These are phyloP conservation scores for Medicago lupulina DNA, from an alignment of 306 rosid species.

Conservation along the genomic window DNA sequence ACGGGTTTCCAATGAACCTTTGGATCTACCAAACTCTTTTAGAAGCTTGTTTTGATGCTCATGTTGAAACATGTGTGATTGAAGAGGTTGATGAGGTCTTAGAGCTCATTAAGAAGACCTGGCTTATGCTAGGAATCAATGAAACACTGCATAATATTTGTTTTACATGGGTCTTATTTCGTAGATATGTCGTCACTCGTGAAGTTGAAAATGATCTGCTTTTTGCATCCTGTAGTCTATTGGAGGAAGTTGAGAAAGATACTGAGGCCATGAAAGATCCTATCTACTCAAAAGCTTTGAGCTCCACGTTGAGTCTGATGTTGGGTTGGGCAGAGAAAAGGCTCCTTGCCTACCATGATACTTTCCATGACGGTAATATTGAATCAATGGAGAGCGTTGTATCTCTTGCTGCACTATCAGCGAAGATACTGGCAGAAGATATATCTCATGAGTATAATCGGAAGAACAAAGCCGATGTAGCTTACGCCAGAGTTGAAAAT, in stretches of 20 bases:
- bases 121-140: slow-evolving; percentile 83
- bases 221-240: slow-evolving; percentile 77
- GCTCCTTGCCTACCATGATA: slow-evolving; percentile 75
- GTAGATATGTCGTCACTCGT: slow-evolving; percentile 71
- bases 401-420: slow-evolving; percentile 73
- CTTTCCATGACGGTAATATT: slow-evolving; percentile 68
- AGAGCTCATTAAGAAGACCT: slow-evolving; percentile 92
- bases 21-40: slow-evolving; percentile 86
- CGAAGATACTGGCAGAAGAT: slow-evolving; percentile 67
- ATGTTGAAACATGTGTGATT: slow-evolving; percentile 68
- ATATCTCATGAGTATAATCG: slow-evolving; percentile 53
- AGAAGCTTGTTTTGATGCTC: slow-evolving; percentile 86
- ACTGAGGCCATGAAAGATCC: slow-evolving; percentile 58
- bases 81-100: slow-evolving; percentile 97
- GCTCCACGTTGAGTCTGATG: slow-evolving; percentile 59
- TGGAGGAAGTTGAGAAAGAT: slow-evolving; percentile 80
- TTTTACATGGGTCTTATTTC: slow-evolving; percentile 88
- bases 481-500: slow-evolving; percentile 63
- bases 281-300: slow-evolving; percentile 53
- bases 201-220: slow-evolving; percentile 80
- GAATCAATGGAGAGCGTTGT: slow-evolving; percentile 78
- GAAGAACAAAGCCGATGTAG: slow-evolving; percentile 61
- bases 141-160: slow-evolving; percentile 85
- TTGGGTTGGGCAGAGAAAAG: slow-evolving; percentile 82
- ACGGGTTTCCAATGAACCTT: slow-evolving; percentile 90